Evolutionary conservation across 352 stramenopile genomes (phyloP), one percentile per base, ranked within the genome.

Genomic region (Phytophthora litchii): DNA sequence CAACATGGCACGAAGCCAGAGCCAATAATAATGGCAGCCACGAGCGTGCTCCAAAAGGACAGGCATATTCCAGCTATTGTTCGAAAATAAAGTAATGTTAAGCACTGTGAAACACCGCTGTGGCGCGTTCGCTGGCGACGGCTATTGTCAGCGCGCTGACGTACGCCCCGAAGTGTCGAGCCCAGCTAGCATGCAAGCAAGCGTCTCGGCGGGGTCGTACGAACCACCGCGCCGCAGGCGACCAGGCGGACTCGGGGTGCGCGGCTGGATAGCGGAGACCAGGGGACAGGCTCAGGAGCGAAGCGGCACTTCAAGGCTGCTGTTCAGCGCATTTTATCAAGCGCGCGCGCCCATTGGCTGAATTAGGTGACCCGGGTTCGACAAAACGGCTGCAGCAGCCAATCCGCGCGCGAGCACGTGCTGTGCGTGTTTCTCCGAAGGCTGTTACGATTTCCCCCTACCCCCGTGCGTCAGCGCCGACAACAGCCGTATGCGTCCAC

Each of bases 251-350:
- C 46, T 43, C 46, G 21, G n/a, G 23, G 17, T n/a, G n/a, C n/a
- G n/a, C n/a, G n/a, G n/a, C n/a, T n/a, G n/a, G n/a, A 12, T 29
- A 35, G 38, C n/a, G 19, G 32, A 54, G 47, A 50, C 43, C 27
- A 61, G 17, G 16, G 25, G 54, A 62, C 54, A 62, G 54, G 35
- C 46, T 31, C 16, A 13, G 52, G 37, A 50, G 14, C 42, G 40
- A 11, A 42, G 41, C 40, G 25, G 25, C 3, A 66, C 51, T 63
- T 53, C 38, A 54, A 68, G 45, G 59, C 52, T 50, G 32, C 36
- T 12, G 13, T 49, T 67, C 59, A 67, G 53, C 21, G 20, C 27
- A 54, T 64, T 71, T 74, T 74, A 71, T 61, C 17, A 8, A 13
- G 9, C 9, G 20, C 35, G 25, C 34, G 13, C 23, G 23, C 34